These are phyloP conservation scores for Actinomortierella wolfii DNA, from an alignment of 371 early-diverging fungal species.

Conservation along the genomic window DNA sequence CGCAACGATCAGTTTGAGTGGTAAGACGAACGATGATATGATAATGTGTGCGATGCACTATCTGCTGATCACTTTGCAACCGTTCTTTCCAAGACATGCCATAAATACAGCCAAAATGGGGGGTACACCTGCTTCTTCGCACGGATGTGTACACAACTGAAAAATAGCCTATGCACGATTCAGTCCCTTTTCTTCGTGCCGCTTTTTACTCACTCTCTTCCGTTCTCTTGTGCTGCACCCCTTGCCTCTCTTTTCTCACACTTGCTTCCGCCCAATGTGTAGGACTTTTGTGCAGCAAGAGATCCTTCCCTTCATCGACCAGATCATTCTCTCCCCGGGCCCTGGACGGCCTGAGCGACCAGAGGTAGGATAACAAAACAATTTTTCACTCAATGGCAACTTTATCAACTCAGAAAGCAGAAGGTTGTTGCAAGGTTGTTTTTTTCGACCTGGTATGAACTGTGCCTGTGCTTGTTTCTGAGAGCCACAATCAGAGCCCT, in stretches of 20 bases:
- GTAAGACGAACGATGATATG: conserved; percentile 50
- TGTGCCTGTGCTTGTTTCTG: neutral
- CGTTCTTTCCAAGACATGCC: neutral
- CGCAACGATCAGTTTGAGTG: conserved; percentile 91
- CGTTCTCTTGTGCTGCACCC: neutral
- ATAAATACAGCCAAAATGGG: no score
- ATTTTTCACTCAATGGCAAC: no score
- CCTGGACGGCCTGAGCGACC: conserved; percentile 75
- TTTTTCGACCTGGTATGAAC: no score
- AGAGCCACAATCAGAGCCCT: conserved; percentile 4
- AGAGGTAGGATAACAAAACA: conserved; percentile 8
- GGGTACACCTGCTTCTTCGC: no score
- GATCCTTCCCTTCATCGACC: conserved; percentile 86
- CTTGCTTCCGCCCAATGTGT: no score
- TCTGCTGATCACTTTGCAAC: conserved; percentile 1
- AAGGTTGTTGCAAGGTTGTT: no score
- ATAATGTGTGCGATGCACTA: neutral
- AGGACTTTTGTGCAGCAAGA: conserved; percentile 60
- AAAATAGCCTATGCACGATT: no score
- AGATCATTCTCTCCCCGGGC: conserved; percentile 92
- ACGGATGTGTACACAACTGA: no score
- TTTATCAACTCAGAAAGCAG: no score
- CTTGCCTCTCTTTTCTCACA: neutral
- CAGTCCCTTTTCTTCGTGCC: no score
- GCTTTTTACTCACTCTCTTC: no score